phyloP scores from a whole-genome alignment of 257 asterid species.

The Solanum virginianum region DNA sequence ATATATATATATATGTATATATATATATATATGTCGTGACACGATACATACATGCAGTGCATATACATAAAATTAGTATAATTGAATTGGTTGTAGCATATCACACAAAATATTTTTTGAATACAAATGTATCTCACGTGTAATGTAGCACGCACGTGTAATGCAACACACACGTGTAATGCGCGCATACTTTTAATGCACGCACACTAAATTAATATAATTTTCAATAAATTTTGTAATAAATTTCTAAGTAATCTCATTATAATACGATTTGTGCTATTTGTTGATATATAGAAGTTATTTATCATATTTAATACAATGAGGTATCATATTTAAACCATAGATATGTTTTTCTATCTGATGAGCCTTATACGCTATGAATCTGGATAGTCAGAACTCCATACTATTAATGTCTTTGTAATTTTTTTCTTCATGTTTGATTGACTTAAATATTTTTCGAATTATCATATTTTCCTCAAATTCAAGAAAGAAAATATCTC shows the following conservation, averaged over 20 bases:
- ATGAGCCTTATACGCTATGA: background rate
- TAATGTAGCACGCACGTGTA: background rate
- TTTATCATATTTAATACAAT: background rate
- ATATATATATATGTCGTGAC: no score
- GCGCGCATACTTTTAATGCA: background rate
- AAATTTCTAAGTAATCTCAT: background rate
- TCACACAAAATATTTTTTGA: no score
- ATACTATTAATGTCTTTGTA: no score
- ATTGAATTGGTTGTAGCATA: background rate
- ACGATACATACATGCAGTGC: background rate
- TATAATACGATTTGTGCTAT: background rate
- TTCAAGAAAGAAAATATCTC: no score
- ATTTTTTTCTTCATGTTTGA: background rate
- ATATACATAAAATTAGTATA: background rate
- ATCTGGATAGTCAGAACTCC: background rate
- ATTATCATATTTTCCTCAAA: background rate
- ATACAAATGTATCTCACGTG: no score
- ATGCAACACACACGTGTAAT: background rate
- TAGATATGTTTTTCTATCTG: background rate
- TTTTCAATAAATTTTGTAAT: background rate
- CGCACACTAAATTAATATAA: background rate
- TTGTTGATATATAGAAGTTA: background rate
- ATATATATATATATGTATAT: no score
- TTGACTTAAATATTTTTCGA: background rate
- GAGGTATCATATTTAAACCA: background rate